Conservation (phyloP, 2,329 filamentous ascomycete genomes). For the Xylaria sp. region DNA sequence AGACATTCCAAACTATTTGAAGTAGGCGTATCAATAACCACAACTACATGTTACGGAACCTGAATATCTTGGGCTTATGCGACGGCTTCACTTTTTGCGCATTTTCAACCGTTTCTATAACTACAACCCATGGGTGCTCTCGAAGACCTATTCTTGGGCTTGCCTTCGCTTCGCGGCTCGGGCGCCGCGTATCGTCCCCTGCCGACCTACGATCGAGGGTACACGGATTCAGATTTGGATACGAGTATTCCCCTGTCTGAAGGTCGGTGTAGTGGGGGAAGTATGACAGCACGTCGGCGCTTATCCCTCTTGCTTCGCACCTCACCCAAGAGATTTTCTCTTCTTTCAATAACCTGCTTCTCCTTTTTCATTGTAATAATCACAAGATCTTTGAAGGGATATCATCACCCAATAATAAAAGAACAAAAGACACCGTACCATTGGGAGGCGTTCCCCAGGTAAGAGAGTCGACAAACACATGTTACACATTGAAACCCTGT, state of each 20-base stretch:
- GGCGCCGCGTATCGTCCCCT: constrained; percentile 42
- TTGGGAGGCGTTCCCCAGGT: constrained; percentile 46
- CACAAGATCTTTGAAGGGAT: constrained; percentile 40
- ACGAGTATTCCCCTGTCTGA: constrained; percentile 40
- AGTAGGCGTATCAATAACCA: background rate
- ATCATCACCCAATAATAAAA: constrained; percentile 34
- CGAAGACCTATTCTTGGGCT: constrained; percentile 8
- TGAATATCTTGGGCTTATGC: background rate
- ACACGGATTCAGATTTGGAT: constrained; percentile 36
- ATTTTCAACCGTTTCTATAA: background rate
- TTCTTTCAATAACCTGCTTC: constrained; percentile 39
- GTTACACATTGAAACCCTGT: background rate
- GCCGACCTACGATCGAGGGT: constrained; percentile 38
- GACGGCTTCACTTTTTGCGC: background rate
- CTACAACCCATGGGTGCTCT: constrained; percentile 14
- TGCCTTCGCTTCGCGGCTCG: constrained; percentile 24
- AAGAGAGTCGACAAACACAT: constrained; percentile 19
- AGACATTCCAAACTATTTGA: background rate
- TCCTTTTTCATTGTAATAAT: constrained; percentile 40
- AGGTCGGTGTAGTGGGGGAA: constrained; percentile 36
- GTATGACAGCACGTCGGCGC: constrained; percentile 35
- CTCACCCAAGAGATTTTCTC: constrained; percentile 43
- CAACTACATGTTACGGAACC: background rate
- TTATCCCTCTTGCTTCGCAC: constrained; percentile 40
- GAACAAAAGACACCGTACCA: constrained; percentile 39